Evolutionary conservation across 352 stramenopile species (phyloP).

Genomic region (Phytophthora niederhauseri): DNA sequence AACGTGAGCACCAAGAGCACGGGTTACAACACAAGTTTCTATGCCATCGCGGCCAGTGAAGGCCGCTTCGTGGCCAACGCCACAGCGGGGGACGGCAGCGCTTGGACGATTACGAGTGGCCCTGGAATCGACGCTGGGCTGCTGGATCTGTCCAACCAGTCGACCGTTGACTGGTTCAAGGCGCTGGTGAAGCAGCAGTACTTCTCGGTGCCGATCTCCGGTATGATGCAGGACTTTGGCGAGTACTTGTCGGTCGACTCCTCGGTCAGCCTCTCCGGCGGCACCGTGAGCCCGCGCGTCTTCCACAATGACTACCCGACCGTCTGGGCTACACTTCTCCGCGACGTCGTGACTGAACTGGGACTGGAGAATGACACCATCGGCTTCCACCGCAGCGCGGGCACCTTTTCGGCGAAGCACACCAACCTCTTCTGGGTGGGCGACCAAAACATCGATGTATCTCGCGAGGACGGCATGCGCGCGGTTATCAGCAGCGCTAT

Average conservation of each 20-base stretch:
- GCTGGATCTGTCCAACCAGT: conserved; percentile 34
- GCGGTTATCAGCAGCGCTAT: conserved; percentile 33
- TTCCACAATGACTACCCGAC: conserved; percentile 41
- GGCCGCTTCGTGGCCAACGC: conserved; percentile 34
- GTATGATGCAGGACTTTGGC: conserved; percentile 39
- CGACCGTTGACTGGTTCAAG: conserved; percentile 37
- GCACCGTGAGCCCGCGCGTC: conserved; percentile 23
- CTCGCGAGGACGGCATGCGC: conserved; percentile 32
- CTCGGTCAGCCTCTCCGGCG: conserved; percentile 28
- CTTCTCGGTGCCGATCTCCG: conserved; percentile 36
- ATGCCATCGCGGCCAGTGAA: conserved; percentile 28
- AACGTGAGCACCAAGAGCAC: conserved; percentile 36
- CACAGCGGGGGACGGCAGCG: conserved; percentile 23
- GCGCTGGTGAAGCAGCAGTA: conserved; percentile 34
- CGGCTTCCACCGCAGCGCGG: conserved; percentile 34
- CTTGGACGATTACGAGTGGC: conserved; percentile 34
- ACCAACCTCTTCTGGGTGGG: conserved; percentile 39
- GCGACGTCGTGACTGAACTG: conserved; percentile 27
- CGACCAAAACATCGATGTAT: conserved; percentile 39
- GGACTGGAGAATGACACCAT: conserved; percentile 35
- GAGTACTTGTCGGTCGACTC: conserved; percentile 33
- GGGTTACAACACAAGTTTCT: conserved; percentile 38
- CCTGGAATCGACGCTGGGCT: conserved; percentile 30
- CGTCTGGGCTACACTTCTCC: conserved; percentile 29
- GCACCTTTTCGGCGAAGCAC: conserved; percentile 35